A percentile compares a stretch with the other conserved stretches of the same genome.
Conservation (phyloP, 1,284 basidiomycete species). For the Rhizoctonia solani region DNA sequence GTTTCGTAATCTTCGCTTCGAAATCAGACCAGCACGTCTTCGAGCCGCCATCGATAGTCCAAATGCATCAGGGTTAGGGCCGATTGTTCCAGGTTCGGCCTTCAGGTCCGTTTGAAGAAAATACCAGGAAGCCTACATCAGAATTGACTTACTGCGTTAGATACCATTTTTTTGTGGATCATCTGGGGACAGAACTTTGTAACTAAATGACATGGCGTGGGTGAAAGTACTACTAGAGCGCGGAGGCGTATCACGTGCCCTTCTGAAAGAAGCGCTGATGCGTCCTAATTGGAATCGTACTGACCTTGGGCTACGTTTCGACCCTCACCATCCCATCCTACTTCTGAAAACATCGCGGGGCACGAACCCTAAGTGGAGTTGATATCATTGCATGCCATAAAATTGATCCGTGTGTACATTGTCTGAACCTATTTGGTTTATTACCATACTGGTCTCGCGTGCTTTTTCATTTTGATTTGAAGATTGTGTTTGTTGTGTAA, state of each 20-base stretch:
- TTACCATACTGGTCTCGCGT: too few species aligned
- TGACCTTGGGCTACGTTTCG: not conserved
- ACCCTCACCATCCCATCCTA: not conserved
- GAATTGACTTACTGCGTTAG: slow-evolving; percentile 42
- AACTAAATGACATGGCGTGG: not conserved
- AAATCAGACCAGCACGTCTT: slow-evolving; percentile 60
- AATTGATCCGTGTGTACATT: too few species aligned
- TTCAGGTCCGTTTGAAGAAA: slow-evolving; percentile 47
- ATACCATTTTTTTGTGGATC: not conserved
- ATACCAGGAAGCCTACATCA: slow-evolving; percentile 48
- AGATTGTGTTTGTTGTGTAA: too few species aligned
- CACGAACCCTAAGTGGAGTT: not conserved
- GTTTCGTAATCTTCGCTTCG: slow-evolving; percentile 47
- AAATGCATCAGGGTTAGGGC: slow-evolving; percentile 57
- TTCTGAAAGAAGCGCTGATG: not conserved
- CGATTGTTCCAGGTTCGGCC: slow-evolving; percentile 39
- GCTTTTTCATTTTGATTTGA: too few species aligned
- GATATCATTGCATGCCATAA: too few species aligned
- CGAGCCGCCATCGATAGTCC: slow-evolving; percentile 59
- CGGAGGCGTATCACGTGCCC: not conserved
- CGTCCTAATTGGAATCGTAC: not conserved
- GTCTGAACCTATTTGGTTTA: too few species aligned
- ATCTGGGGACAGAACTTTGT: not conserved
- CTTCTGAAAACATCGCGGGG: not conserved
- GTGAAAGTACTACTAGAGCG: not conserved